phyloP scores from a whole-genome alignment of 371 early-diverging fungal genomes.

The Circinella umbellata region DNA sequence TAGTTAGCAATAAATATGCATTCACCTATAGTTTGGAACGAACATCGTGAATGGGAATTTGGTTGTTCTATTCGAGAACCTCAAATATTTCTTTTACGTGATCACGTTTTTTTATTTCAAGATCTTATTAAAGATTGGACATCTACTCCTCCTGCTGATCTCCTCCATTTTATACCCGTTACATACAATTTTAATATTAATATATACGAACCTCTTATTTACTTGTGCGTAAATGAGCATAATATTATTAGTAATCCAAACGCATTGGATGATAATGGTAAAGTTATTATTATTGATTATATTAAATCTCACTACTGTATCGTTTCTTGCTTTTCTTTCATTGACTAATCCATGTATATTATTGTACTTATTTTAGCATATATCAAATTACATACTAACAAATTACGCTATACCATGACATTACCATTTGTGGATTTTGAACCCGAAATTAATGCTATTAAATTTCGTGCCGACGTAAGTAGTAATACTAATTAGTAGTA shows the following conservation, averaged over 20 bases:
- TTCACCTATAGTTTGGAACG: constrained; percentile 83
- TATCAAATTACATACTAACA: constrained; percentile 57
- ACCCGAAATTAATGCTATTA: constrained; percentile 61
- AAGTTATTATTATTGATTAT: background rate
- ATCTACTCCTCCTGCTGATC: constrained; percentile 56
- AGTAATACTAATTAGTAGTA: background rate
- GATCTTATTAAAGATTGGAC: constrained; percentile 82
- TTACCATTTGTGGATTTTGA: constrained; percentile 67
- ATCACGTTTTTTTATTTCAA: constrained; percentile 81
- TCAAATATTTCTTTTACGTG: constrained; percentile 71
- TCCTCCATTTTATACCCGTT: constrained; percentile 75
- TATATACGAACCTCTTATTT: constrained; percentile 60
- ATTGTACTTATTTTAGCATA: constrained; percentile 52
- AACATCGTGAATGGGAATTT: constrained; percentile 69
- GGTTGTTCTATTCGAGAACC: constrained; percentile 46
- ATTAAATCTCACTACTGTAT: background rate
- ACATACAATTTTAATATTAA: constrained; percentile 62
- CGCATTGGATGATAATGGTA: constrained; percentile 81
- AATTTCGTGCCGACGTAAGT: constrained; percentile 61
- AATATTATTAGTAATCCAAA: constrained; percentile 84
- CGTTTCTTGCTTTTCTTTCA: too few relatives aligned
- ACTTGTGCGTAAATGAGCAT: constrained; percentile 79
- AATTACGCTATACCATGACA: constrained; percentile 44
- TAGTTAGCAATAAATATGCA: constrained; percentile 66
- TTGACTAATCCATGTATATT: background rate